phyloP scores from a whole-genome alignment of 2,329 filamentous ascomycete species.

The Metarhizium robertsii region DNA sequence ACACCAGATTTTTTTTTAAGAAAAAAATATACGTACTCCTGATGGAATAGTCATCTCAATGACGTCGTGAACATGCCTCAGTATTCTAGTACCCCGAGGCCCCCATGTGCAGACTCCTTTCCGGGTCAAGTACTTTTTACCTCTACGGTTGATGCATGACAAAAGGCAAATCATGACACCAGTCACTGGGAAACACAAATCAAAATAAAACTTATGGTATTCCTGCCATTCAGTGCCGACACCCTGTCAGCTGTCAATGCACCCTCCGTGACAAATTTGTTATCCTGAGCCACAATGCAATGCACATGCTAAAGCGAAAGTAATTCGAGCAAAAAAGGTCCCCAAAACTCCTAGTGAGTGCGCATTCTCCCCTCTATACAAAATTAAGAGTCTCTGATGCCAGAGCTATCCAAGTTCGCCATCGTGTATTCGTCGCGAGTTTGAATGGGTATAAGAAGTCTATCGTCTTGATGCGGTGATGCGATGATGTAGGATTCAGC shows the following conservation, averaged over 20 bases:
- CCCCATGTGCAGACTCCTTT: too few relatives aligned
- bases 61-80: too few relatives aligned
- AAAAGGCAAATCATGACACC: not conserved
- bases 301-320: not conserved
- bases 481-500: not conserved
- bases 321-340: not conserved
- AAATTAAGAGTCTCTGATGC: not conserved
- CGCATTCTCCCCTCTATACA: not conserved
- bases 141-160: not conserved
- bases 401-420: not conserved
- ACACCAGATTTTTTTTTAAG: too few relatives aligned
- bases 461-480: not conserved
- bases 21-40: too few relatives aligned
- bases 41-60: too few relatives aligned
- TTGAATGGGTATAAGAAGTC: not conserved
- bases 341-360: not conserved
- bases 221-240: slow-evolving; percentile 8
- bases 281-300: not conserved
- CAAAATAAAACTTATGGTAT: slow-evolving; percentile 5
- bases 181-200: not conserved
- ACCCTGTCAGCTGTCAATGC: not conserved
- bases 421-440: not conserved
- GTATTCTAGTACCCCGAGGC: too few relatives aligned
- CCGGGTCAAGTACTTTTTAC: too few relatives aligned
- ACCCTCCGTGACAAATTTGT: not conserved